A percentile compares a stretch with the other conserved stretches of the same genome.
These are phyloP conservation scores for Alternaria sp. DNA, from an alignment of 2,329 filamentous ascomycete species.

Conservation along the genomic window DNA sequence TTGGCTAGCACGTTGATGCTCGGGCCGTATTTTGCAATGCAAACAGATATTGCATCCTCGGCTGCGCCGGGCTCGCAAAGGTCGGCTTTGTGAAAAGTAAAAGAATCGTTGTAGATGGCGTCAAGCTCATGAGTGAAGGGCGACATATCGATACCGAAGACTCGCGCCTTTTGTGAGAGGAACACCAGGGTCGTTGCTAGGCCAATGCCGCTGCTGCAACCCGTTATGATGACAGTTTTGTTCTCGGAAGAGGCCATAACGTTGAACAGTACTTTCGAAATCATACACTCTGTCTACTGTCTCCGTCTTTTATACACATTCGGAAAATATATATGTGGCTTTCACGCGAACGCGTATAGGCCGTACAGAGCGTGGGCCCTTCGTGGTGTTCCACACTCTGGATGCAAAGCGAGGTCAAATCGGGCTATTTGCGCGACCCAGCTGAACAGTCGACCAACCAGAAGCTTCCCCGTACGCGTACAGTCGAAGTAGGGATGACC, in stretches of 20 bases:
- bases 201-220: constrained; percentile 38
- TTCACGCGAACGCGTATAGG: neutral
- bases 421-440: constrained; percentile 2
- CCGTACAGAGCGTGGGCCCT: neutral
- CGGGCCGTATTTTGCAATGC: constrained; percentile 25
- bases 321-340: neutral
- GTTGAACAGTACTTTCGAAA: neutral
- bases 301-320: neutral
- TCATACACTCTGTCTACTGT: neutral
- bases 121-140: constrained; percentile 19
- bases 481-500: neutral
- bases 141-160: constrained; percentile 39
- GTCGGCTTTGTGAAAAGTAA: constrained; percentile 32
- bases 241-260: constrained; percentile 22
- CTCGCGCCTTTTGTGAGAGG: constrained; percentile 27
- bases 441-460: neutral
- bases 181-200: constrained; percentile 32
- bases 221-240: constrained; percentile 28
- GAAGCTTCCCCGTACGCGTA: neutral
- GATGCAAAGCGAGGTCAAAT: neutral
- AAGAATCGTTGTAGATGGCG: neutral
- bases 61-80: constrained; percentile 24
- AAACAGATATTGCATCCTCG: constrained; percentile 25
- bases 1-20: constrained; percentile 55
- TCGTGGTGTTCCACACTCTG: neutral